Evolutionary conservation across 75 land plant genomes (phyloP), one percentile per base, ranked within the genome.

Genomic region (Ceratopteris richardii): DNA sequence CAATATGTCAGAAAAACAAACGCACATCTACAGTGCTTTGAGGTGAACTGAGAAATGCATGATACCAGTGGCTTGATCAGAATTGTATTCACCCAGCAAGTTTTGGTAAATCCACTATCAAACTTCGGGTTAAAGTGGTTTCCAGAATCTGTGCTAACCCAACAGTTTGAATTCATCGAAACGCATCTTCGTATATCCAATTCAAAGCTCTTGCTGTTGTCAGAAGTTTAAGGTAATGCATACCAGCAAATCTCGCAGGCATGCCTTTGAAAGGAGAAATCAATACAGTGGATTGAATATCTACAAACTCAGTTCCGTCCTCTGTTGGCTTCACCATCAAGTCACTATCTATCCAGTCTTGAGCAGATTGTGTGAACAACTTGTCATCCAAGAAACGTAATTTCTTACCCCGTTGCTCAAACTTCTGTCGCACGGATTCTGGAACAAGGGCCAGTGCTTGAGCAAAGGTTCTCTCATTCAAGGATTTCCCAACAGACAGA

Each of bases 221-320:
- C 25, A 76, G 57, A 29, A 76, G 37, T 22, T 76, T 76, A 67
- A 76, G 61, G 26, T 72, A 71, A 59, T 72, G 76, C 75, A 76
- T 72, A 26, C 79, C 76, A 9, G 70, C 64, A 56, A 76, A 76
- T 44, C 78, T 47, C 21, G 68, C 36, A 22, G 78, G 28, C 20
- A 70, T 65, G 10, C 53, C 74, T 3, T 47, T 28, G 24, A 60
- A 23, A 23, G 78, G 75, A 25, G 52, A 58, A 23, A 63, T 65
- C 29, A 69, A 9, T 17, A 56, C 70, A 20, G 70, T 67, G 13
- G 76, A 58, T 50, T 57, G 58, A 42, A 76, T 70, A 27, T 76
- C 70, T 1, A 66, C 65, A 26, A 64, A 27, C 17, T 31, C 26
- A 4, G 30, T 37, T 12, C 70, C 70, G 65, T 65, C 68, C 33